Conservation (phyloP, 139 green algal species). For the Chlorella ohadii region DNA sequence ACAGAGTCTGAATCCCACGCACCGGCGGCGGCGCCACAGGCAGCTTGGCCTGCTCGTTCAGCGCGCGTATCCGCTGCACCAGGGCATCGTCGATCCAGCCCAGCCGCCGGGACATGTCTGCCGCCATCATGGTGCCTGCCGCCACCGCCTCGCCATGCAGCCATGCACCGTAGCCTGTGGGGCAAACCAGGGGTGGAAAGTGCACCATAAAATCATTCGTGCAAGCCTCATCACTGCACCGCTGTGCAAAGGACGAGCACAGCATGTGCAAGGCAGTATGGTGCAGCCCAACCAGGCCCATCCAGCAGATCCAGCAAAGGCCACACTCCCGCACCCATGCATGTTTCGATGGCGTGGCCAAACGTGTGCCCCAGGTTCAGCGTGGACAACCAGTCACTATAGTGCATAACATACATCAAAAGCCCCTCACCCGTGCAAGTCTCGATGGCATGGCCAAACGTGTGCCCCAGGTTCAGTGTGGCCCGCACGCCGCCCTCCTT, state of each 20-base stretch:
- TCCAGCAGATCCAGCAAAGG: too few species aligned
- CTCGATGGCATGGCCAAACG: slow-evolving; percentile 99
- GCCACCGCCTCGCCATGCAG: slow-evolving; percentile 96
- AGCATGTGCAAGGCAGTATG: too few species aligned
- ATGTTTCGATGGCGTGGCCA: slow-evolving; percentile 97
- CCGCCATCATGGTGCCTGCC: slow-evolving; percentile 95
- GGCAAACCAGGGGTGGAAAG: too few species aligned
- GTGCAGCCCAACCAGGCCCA: too few species aligned
- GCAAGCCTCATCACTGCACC: too few species aligned
- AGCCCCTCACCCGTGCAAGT: slow-evolving; percentile 55
- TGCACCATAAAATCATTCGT: too few species aligned
- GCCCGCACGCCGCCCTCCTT: slow-evolving; percentile 94
- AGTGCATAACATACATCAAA: too few species aligned
- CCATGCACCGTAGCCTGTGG: slow-evolving; percentile 70
- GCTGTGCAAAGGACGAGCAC: too few species aligned
- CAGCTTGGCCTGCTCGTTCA: slow-evolving; percentile 79
- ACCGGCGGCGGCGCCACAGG: slow-evolving; percentile 72
- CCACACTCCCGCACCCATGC: slow-evolving; percentile 1
- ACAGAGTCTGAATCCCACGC: too few species aligned
- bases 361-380: slow-evolving; percentile 99
- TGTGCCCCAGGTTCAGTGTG: slow-evolving; percentile 99
- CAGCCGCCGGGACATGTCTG: slow-evolving; percentile 89
- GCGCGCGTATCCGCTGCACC: slow-evolving; percentile 62
- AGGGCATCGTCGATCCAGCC: slow-evolving; percentile 93
- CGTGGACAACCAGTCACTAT: too few species aligned